These are phyloP conservation scores for Penicillium sp. DNA, from an alignment of 2,329 filamentous ascomycete species.

Conservation along the genomic window DNA sequence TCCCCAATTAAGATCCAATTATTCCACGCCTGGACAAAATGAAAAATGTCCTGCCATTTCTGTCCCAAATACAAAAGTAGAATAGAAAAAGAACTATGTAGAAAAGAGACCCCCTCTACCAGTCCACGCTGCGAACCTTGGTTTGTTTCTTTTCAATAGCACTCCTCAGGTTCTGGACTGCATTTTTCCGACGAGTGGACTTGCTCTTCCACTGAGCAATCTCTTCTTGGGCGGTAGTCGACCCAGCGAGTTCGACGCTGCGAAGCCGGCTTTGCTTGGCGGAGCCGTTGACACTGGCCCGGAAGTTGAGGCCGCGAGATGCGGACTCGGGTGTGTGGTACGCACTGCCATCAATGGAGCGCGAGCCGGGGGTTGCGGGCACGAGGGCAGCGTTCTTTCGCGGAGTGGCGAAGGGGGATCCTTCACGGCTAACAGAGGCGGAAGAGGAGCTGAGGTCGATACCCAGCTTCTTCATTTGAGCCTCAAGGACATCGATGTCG, in stretches of 20 bases:
- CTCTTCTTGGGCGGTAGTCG: constrained; percentile 28
- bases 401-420: constrained; percentile 37
- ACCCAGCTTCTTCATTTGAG: constrained; percentile 70
- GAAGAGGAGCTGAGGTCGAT: constrained; percentile 36
- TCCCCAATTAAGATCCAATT: not conserved
- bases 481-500: constrained; percentile 85
- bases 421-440: constrained; percentile 30
- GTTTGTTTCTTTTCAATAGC: constrained; percentile 33
- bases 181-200: constrained; percentile 31
- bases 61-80: not conserved
- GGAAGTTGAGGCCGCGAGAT: constrained; percentile 30
- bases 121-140: constrained; percentile 33
- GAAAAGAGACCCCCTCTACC: constrained; percentile 5
- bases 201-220: constrained; percentile 35
- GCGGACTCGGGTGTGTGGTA: constrained; percentile 43
- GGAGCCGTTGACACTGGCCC: constrained; percentile 34
- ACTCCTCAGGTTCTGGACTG: constrained; percentile 34
- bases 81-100: not conserved
- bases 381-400: constrained; percentile 30
- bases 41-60: constrained; percentile 3
- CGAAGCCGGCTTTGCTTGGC: constrained; percentile 31
- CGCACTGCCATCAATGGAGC: constrained; percentile 34
- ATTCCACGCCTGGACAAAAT: constrained; percentile 10
- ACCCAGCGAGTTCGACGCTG: constrained; percentile 24
- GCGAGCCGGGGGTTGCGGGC: constrained; percentile 38